Conservation (phyloP, 1,139 yeast species). For the Pichia norvegensis region DNA sequence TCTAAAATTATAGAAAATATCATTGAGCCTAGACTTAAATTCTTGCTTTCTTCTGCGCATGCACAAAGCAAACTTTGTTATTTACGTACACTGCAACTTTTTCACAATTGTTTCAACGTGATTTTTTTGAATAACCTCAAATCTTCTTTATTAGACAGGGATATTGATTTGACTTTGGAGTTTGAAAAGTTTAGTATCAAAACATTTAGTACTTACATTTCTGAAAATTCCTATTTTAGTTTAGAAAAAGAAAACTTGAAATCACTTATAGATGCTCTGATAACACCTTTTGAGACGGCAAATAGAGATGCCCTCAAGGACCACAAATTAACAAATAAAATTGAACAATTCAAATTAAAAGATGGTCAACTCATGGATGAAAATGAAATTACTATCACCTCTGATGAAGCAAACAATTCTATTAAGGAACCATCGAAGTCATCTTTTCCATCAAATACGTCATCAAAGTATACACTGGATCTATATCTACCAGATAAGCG, state of each 20-base stretch:
- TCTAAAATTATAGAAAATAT: slow-evolving; percentile 76
- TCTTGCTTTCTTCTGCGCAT: slow-evolving; percentile 56
- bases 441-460: neutral
- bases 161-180: slow-evolving; percentile 41
- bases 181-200: slow-evolving; percentile 70
- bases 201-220: slow-evolving; percentile 62
- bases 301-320: slow-evolving; percentile 46
- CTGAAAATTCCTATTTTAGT: slow-evolving; percentile 62
- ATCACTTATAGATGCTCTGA: slow-evolving; percentile 45
- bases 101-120: slow-evolving; percentile 53
- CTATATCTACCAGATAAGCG: slow-evolving; percentile 15
- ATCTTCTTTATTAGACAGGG: slow-evolving; percentile 39
- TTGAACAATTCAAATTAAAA: slow-evolving; percentile 22
- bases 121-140: slow-evolving; percentile 56
- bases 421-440: neutral
- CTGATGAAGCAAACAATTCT: neutral
- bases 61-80: slow-evolving; percentile 65
- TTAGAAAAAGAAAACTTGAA: slow-evolving; percentile 67
- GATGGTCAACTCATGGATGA: slow-evolving; percentile 2
- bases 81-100: slow-evolving; percentile 63
- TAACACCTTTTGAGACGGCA: slow-evolving; percentile 42
- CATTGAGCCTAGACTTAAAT: slow-evolving; percentile 59
- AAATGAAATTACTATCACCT: neutral
- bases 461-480: neutral
- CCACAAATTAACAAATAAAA: slow-evolving; percentile 38